Evolutionary conservation across 768 basidiomycete genomes (phyloP), one percentile per base, ranked within the genome.

Genomic region (Mycena kentingensis): DNA sequence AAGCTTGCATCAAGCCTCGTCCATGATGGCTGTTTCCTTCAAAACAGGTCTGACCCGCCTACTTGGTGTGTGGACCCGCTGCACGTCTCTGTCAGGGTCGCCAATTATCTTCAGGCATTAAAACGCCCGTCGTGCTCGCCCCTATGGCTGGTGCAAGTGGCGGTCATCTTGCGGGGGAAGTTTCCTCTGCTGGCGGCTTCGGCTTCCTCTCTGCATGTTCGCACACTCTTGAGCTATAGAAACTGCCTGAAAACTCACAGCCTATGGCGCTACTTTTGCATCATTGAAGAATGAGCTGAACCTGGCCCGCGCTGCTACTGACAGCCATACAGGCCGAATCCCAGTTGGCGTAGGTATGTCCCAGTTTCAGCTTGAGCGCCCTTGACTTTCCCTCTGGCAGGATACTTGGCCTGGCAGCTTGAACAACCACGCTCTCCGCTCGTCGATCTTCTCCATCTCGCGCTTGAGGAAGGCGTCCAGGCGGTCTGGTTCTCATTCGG

Each of bases 401-500:
- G 90, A 12, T 88, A 84, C 65, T 70, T 92, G 22, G 78, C 73
- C 13, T 93, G 87, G 87, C 76, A 76, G 55, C 75, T 92, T 15
- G 88, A 92, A 45, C 70, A 77, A 38, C 64, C 72, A 13, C 65
- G 68, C 18, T 66, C 66, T 5, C 57, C 66, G 35, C 73, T 77
- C 5, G 61, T 73, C 26, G 67, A 74, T 16, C 59, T 83, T 26
- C 64, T 90, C 22, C 66, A 72, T 3, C 63, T 73, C 26, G 79
- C 80, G 10, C 73, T 90, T 44, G 76, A 82, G 45, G 74, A 76
- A 49, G 70, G 74, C 19, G 80, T 88, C 8, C 76, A 75, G 39
- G 85, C 86, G 6, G 68, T 93, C 47, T 93, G 90, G 89, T 74
- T 93, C 35, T 74, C 88, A 0, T 91, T 88, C 63, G 89, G 89